phyloP scores from a whole-genome alignment of 1,284 basidiomycete species.

The Ganoderma boninense region DNA sequence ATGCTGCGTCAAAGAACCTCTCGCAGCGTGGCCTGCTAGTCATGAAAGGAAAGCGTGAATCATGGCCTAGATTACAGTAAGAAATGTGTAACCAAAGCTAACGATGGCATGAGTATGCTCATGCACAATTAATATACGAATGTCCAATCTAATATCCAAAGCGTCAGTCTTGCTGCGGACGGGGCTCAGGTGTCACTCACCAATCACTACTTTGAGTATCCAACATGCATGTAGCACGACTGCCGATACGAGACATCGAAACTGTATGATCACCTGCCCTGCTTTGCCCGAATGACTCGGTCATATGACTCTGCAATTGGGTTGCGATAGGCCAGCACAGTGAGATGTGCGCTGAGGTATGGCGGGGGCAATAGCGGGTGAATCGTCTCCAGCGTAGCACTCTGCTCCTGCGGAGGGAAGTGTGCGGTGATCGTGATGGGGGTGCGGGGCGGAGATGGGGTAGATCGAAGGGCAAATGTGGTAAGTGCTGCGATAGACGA shows the following conservation, averaged over 20 bases:
- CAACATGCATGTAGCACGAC: constrained; percentile 6
- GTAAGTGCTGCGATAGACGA: constrained; percentile 72
- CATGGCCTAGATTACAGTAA: constrained; percentile 25
- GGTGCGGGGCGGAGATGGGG: constrained; percentile 51
- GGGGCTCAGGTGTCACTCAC: constrained; percentile 12
- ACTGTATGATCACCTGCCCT: constrained; percentile 31
- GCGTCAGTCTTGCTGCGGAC: background rate
- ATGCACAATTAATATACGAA: constrained; percentile 13
- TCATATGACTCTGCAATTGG: constrained; percentile 76
- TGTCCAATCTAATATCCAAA: constrained; percentile 13
- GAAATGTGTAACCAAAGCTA: constrained; percentile 28
- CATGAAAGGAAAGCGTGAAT: constrained; percentile 16
- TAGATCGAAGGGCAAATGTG: constrained; percentile 65
- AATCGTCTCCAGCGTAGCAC: constrained; percentile 60
- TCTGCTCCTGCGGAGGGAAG: constrained; percentile 65
- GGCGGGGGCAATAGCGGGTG: constrained; percentile 76
- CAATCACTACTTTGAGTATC: constrained; percentile 12
- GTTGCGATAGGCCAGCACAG: constrained; percentile 65
- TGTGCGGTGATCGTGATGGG: constrained; percentile 54
- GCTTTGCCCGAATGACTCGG: constrained; percentile 67
- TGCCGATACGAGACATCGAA: constrained; percentile 4
- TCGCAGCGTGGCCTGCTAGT: constrained; percentile 1
- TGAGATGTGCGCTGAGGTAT: constrained; percentile 73
- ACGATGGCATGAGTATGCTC: constrained; percentile 12
- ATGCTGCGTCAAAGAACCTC: constrained; percentile 6